Evolutionary conservation across 441 rosid genomes (phyloP).

Genomic region (Manihot esculenta): DNA sequence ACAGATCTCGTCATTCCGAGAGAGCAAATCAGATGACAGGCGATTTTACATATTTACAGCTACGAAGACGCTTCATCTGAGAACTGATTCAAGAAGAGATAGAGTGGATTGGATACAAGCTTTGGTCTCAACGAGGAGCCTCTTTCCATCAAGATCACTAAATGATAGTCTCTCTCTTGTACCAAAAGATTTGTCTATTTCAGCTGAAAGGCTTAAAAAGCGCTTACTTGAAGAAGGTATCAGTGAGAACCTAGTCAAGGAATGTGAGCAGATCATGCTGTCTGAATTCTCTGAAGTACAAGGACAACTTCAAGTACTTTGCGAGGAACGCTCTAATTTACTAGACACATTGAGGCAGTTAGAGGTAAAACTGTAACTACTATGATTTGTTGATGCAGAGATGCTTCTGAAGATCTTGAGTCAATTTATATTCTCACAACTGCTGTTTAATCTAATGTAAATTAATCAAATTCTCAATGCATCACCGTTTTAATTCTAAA

Average conservation of each 20-base stretch:
- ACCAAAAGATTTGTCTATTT: conserved; percentile 59
- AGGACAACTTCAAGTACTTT: conserved; percentile 61
- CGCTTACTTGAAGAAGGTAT: conserved; percentile 69
- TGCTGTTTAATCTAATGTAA: background rate
- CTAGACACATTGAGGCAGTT: conserved; percentile 71
- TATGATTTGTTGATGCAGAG: background rate
- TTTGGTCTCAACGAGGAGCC: conserved; percentile 61
- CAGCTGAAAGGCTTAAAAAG: conserved; percentile 66
- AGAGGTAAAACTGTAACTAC: conserved; percentile 50
- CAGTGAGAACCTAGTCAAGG: conserved; percentile 63
- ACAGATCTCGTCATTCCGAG: conserved; percentile 96
- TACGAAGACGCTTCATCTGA: conserved; percentile 89
- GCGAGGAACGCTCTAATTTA: conserved; percentile 70
- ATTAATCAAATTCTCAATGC: conserved; percentile 2
- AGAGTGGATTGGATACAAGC: conserved; percentile 95
- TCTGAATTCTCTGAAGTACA: conserved; percentile 78
- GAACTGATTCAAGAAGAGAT: conserved; percentile 78
- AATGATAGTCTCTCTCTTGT: conserved; percentile 52
- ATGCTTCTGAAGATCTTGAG: background rate
- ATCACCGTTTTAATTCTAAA: background rate
- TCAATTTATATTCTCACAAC: background rate
- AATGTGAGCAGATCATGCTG: conserved; percentile 83
- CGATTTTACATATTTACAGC: conserved; percentile 90
- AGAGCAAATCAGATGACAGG: conserved; percentile 92
- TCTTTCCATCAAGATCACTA: conserved; percentile 56